phyloP scores from a whole-genome alignment of 768 basidiomycete species.

The Suillus americanus region DNA sequence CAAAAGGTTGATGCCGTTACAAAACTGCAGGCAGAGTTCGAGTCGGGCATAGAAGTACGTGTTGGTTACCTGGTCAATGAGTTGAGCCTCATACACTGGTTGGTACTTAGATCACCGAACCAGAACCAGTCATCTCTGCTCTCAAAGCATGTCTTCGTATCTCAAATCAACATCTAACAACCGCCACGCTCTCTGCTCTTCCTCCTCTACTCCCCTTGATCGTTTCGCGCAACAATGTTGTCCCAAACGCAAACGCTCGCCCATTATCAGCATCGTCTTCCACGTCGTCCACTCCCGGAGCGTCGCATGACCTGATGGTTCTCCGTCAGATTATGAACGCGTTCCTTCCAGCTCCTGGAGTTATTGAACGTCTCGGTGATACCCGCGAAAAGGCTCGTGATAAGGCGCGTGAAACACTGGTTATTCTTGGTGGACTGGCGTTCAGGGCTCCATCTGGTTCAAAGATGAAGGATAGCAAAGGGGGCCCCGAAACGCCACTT shows the following conservation, averaged over 20 bases:
- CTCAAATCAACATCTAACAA: slow-evolving; percentile 79
- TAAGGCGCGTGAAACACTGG: slow-evolving; percentile 76
- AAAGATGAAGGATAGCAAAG: slow-evolving; percentile 54
- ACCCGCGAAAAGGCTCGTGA: slow-evolving; percentile 65
- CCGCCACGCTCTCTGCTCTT: slow-evolving; percentile 71
- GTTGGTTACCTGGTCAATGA: slow-evolving; percentile 7
- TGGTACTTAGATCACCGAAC: slow-evolving; percentile 60
- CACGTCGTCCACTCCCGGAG: slow-evolving; percentile 42
- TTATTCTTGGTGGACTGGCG: slow-evolving; percentile 70
- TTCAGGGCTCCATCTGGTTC: slow-evolving; percentile 55
- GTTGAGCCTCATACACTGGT: neutral
- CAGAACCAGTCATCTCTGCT: slow-evolving; percentile 65
- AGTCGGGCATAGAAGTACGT: slow-evolving; percentile 66
- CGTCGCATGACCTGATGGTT: slow-evolving; percentile 49
- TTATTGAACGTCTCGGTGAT: slow-evolving; percentile 84
- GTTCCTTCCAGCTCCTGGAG: slow-evolving; percentile 73
- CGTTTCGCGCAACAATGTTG: slow-evolving; percentile 39
- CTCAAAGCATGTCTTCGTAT: slow-evolving; percentile 77
- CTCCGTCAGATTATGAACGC: slow-evolving; percentile 69
- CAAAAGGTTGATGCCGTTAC: slow-evolving; percentile 77
- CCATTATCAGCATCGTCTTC: slow-evolving; percentile 56
- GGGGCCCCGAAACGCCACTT: slow-evolving; percentile 66
- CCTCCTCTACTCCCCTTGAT: slow-evolving; percentile 67
- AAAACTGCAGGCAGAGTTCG: slow-evolving; percentile 76
- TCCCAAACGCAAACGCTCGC: slow-evolving; percentile 26